Percentiles rank a stretch among this genome's conserved stretches.
Conservation (phyloP, 108 stramenopile genomes). For the Cyclotella choctawhatcheeana region DNA sequence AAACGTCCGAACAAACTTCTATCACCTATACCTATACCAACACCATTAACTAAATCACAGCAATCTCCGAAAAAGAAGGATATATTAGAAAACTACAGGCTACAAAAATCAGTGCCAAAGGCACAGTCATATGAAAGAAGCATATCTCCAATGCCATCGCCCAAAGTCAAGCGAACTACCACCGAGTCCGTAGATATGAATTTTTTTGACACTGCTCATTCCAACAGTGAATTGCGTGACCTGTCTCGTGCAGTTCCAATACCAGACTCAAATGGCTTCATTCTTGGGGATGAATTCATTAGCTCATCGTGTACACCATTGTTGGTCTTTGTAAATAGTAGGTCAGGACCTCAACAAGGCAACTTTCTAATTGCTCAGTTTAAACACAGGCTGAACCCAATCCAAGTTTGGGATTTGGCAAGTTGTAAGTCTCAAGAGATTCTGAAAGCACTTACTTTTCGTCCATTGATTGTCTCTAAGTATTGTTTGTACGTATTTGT, state of each 20-base stretch:
- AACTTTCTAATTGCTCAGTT: constrained; percentile 82
- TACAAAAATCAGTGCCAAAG: background rate
- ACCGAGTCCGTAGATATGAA: constrained; percentile 23
- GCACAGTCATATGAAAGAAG: background rate
- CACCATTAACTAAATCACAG: background rate
- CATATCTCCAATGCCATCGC: constrained; percentile 42
- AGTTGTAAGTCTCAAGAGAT: no score
- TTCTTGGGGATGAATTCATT: constrained; percentile 82
- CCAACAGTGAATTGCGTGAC: constrained; percentile 56
- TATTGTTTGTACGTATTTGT: no score
- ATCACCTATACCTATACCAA: constrained; percentile 9
- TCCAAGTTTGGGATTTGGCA: constrained; percentile 92
- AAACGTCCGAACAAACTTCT: background rate
- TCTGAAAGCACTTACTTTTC: no score
- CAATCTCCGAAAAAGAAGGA: constrained; percentile 38
- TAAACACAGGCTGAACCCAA: constrained; percentile 80
- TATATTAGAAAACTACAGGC: constrained; percentile 49
- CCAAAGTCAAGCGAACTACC: constrained; percentile 9
- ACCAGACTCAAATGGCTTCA: constrained; percentile 83
- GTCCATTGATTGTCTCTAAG: no score
- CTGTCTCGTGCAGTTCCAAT: constrained; percentile 71
- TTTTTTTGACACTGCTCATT: constrained; percentile 80
- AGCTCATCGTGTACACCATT: constrained; percentile 73
- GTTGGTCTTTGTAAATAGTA: constrained; percentile 89
- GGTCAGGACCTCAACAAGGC: constrained; percentile 87